Evolutionary conservation across 2,329 filamentous ascomycete species (phyloP), one percentile per base, ranked within the genome.

Genomic region (Gaeumannomyces sp.): DNA sequence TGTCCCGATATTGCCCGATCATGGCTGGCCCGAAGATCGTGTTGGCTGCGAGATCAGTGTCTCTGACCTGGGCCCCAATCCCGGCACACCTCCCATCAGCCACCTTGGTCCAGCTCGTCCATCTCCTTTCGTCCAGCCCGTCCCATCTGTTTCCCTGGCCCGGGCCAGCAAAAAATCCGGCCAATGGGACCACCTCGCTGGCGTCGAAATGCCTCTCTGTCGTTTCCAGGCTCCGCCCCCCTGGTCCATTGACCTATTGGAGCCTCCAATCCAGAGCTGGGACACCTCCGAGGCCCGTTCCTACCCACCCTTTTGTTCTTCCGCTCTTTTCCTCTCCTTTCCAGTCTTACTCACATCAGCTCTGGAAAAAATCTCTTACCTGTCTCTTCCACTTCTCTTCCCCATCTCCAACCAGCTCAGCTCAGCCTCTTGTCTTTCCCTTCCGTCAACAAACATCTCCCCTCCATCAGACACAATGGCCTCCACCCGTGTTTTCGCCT

Each of bases 401-500:
- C 50, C 57, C n/a, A 59, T 64, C 35, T 60, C 33, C 56, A 59
- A 50, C 58, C 35, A 53, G 45, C 45, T 53, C 62, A 64, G 56
- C 56, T 59, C 57, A 45, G 56, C 56, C 33, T 64, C 62, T 72
- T 74, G 70, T 76, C 73, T 74, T 73, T 77, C 74, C 70, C 72
- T 70, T 69, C 71, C 72, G 73, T 74, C 71, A 73, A 71, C 64
- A 67, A 63, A 71, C 71, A 73, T 78, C 78, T 79, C 76, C 76
- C 74, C 76, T 75, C 77, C 76, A 81, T 79, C 82, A 82, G 81
- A 87, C 85, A 86, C 85, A 91, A 93, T 93, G 90, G 88, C 89
- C 79, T 85, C 87, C 80, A 82, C 86, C 79, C 89, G 90, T 82
- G 85, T 92, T 79, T 84, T 91, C 81, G 87, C 89, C 78, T 88